A percentile compares a stretch with the other conserved stretches of the same genome.
Evolutionary conservation across 2,329 filamentous ascomycete genomes (phyloP).

Genomic region (Aureobasidium melanogenum): DNA sequence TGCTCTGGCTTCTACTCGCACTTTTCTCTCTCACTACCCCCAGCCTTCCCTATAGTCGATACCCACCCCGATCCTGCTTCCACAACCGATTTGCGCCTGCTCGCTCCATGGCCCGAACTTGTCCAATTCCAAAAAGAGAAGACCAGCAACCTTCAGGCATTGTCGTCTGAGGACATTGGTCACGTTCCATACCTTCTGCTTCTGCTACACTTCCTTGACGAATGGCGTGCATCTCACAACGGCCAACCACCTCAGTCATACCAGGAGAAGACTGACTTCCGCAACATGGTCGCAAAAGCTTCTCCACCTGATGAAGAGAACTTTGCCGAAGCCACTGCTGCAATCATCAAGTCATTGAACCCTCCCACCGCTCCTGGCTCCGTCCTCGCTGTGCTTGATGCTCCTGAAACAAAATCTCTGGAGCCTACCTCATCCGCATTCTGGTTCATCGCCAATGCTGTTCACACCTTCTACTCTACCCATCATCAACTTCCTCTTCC

Average conservation of each 20-base stretch:
- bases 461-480: conserved; percentile 65
- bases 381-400: conserved; percentile 69
- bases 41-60: conserved; percentile 85
- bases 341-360: conserved; percentile 80
- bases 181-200: conserved; percentile 84
- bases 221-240: conserved; percentile 66
- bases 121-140: conserved; percentile 55
- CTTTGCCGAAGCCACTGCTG: conserved; percentile 82
- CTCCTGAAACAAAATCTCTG: conserved; percentile 47
- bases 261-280: conserved; percentile 78
- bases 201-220: conserved; percentile 69
- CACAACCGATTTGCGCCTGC: conserved; percentile 73
- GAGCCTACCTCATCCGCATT: conserved; percentile 53
- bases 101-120: conserved; percentile 81
- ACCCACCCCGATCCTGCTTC: conserved; percentile 86
- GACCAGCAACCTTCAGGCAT: conserved; percentile 42
- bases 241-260: conserved; percentile 64
- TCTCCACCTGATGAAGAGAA: conserved; percentile 79
- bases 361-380: conserved; percentile 57
- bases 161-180: conserved; percentile 45
- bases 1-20: conserved; percentile 89
- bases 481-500: conserved; percentile 72
- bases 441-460: conserved; percentile 79
- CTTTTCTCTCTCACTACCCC: conserved; percentile 69
- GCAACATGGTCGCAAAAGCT: conserved; percentile 61